Conservation (phyloP, 345 rosid genomes). For the Eucalyptus erythrocorys region DNA sequence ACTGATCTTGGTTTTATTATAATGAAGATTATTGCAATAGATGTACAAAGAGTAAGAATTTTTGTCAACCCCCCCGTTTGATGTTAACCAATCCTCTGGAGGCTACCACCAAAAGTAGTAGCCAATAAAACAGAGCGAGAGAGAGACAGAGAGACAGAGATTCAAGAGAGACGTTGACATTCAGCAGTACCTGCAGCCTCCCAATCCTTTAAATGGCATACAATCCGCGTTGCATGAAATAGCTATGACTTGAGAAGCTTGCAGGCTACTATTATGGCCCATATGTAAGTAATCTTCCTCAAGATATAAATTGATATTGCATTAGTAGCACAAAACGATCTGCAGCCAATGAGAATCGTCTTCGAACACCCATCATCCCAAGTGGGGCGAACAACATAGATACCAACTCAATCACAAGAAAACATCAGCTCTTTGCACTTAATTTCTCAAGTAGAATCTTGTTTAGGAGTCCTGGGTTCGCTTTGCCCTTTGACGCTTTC, state of each 20-base stretch:
- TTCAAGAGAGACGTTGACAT: neutral
- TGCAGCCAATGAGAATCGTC: neutral
- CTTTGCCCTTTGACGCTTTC: conserved; percentile 89
- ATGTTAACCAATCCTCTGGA: neutral
- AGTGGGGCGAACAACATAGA: neutral
- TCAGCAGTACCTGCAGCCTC: neutral
- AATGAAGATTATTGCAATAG: neutral
- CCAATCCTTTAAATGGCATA: neutral
- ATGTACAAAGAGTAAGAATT: neutral
- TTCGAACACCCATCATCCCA: neutral
- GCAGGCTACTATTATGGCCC: neutral
- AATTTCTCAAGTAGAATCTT: conserved; percentile 72
- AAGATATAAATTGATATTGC: neutral
- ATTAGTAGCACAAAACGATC: neutral
- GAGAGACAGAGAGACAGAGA: neutral
- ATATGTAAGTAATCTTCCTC: neutral
- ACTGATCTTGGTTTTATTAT: neutral
- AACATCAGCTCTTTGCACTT: conserved; percentile 33
- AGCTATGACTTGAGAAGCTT: neutral
- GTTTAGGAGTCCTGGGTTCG: conserved; percentile 77
- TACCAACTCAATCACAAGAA: neutral
- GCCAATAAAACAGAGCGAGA: neutral
- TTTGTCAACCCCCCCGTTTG: neutral
- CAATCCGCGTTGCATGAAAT: neutral
- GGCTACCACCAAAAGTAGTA: neutral